Evolutionary conservation across 1,284 basidiomycete genomes (phyloP).

Genomic region (Cutaneotrichosporon sp.): DNA sequence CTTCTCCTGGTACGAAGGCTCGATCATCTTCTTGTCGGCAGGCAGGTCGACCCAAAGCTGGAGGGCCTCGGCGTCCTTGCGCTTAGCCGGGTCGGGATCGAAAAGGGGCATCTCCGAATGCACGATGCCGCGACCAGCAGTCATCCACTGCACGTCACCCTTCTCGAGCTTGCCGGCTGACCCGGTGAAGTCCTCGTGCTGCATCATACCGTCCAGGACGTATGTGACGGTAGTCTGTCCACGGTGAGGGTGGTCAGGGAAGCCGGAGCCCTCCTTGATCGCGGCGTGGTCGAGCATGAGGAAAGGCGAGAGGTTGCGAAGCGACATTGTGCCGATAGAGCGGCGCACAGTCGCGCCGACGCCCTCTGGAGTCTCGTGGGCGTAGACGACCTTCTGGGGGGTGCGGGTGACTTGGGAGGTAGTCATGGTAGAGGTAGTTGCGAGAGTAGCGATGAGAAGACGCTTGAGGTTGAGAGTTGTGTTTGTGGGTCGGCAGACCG

Average conservation of each 20-base stretch:
- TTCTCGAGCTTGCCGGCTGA: conserved; percentile 71
- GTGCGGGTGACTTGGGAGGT: conserved; percentile 48
- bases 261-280: conserved; percentile 49
- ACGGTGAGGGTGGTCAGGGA: conserved; percentile 74
- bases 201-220: conserved; percentile 57
- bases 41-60: conserved; percentile 96
- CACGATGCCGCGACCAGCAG: conserved; percentile 63
- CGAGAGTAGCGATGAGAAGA: conserved; percentile 4
- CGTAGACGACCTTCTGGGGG: conserved; percentile 66
- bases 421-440: conserved; percentile 3
- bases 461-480: conserved; percentile 2
- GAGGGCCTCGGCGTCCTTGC: conserved; percentile 55
- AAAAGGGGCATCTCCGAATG: conserved; percentile 87
- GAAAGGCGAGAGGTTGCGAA: conserved; percentile 84
- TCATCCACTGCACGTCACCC: conserved; percentile 95
- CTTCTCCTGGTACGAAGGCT: conserved; percentile 54
- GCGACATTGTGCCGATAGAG: conserved; percentile 69
- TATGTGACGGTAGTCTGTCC: conserved; percentile 75
- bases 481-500: not conserved
- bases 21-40: conserved; percentile 74
- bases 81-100: conserved; percentile 54
- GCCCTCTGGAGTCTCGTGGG: conserved; percentile 82
- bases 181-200: conserved; percentile 89
- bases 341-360: conserved; percentile 80
- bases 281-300: conserved; percentile 58